phyloP scores from a whole-genome alignment of 2,329 filamentous ascomycete genomes.

The Neofusicoccum cordaticola region DNA sequence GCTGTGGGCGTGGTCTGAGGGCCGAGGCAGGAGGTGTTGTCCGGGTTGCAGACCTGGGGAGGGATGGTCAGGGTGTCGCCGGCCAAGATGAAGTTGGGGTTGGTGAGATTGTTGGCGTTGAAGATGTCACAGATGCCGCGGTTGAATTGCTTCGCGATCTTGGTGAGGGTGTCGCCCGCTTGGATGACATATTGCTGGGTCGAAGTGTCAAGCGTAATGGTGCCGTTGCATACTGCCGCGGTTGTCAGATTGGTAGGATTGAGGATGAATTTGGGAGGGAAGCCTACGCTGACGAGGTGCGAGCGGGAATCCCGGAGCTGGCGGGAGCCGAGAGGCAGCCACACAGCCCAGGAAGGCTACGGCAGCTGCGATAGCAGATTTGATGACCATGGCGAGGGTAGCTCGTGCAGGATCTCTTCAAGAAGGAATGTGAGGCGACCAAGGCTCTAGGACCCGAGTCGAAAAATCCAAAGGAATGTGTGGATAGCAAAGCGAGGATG shows the following conservation, averaged over 20 bases:
- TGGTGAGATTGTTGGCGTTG: slow-evolving; percentile 13
- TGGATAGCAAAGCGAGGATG: background rate
- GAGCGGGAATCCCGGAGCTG: background rate
- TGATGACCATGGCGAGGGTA: background rate
- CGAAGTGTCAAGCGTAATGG: background rate
- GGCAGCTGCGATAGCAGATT: background rate
- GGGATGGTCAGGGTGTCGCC: slow-evolving; percentile 17
- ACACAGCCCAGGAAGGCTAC: background rate
- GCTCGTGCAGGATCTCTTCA: too few relatives aligned
- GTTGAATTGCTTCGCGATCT: slow-evolving; percentile 4
- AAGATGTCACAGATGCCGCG: slow-evolving; percentile 20
- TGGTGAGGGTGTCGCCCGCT: slow-evolving; percentile 18
- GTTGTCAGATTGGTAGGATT: background rate
- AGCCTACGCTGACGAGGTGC: background rate
- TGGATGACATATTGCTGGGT: slow-evolving; percentile 9
- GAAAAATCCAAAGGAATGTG: background rate
- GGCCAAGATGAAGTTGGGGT: slow-evolving; percentile 12
- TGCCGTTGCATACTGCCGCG: slow-evolving; percentile 5
- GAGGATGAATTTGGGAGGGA: background rate
- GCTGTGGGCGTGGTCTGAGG: slow-evolving; percentile 16
- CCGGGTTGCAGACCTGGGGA: slow-evolving; percentile 17
- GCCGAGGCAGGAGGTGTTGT: slow-evolving; percentile 25
- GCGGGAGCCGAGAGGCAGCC: background rate
- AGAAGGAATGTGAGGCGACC: background rate
- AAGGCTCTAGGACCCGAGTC: background rate